phyloP scores from a whole-genome alignment of 345 rosid genomes.

The Salix arbutifolia region DNA sequence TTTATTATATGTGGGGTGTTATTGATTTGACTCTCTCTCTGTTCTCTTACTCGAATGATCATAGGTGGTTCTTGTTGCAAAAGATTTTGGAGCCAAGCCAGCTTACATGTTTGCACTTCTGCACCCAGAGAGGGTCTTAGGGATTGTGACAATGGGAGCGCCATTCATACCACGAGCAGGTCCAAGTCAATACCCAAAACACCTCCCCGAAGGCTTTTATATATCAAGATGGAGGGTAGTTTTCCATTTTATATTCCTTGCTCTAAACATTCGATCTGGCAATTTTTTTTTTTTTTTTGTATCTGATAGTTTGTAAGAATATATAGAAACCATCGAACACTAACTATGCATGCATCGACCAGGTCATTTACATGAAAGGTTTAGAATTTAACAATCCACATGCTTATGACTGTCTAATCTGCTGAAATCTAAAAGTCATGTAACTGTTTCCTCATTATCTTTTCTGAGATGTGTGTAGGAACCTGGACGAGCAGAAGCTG shows the following conservation, averaged over 20 bases:
- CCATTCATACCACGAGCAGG: conserved; percentile 36
- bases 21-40: neutral
- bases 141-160: conserved; percentile 46
- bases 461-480: neutral
- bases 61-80: conserved; percentile 50
- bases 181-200: neutral
- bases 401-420: neutral
- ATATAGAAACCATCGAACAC: neutral
- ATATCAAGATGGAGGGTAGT: conserved; percentile 46
- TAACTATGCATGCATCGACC: too few species aligned
- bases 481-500: conserved; percentile 58
- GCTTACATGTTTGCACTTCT: conserved; percentile 43
- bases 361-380: neutral
- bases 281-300: too few species aligned
- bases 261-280: neutral
- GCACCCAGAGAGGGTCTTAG: conserved; percentile 43
- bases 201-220: conserved; percentile 60
- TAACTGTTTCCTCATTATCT: neutral
- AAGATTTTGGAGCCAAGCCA: conserved; percentile 44
- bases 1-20: neutral
- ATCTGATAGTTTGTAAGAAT: neutral
- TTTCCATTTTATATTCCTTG: neutral
- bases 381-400: too few species aligned
- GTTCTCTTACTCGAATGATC: neutral
- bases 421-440: neutral